Conservation (phyloP, 768 basidiomycete genomes). For the Tremella mesenterica region DNA sequence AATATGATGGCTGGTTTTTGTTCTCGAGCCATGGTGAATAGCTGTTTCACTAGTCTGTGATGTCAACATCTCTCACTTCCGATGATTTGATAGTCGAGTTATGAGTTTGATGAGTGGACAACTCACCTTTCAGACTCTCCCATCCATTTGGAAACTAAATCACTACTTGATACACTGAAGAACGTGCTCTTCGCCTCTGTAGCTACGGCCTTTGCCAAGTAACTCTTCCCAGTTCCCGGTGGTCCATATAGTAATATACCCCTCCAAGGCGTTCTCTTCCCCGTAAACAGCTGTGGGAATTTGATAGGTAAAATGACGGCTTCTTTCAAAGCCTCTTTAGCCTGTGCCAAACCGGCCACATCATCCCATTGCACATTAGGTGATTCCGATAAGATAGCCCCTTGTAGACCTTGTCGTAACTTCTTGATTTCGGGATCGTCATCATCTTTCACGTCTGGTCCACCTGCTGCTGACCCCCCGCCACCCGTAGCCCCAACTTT, state of each 20-base stretch:
- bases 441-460: constrained; percentile 52
- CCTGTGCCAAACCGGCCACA: constrained; percentile 88
- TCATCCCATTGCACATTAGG: constrained; percentile 98
- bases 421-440: constrained; percentile 92
- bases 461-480: constrained; percentile 42
- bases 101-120: background rate
- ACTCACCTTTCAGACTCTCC: constrained; percentile 90
- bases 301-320: constrained; percentile 99
- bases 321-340: constrained; percentile 93
- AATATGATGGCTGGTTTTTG: constrained; percentile 97
- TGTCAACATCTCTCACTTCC: constrained; percentile 3
- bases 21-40: constrained; percentile 93
- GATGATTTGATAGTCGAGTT: background rate
- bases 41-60: constrained; percentile 78
- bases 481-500: constrained; percentile 52
- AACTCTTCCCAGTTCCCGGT: constrained; percentile 95
- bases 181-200: constrained; percentile 99
- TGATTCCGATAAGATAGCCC: constrained; percentile 82
- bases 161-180: constrained; percentile 89
- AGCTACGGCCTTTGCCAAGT: constrained; percentile 94
- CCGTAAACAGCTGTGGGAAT: constrained; percentile 96
- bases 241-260: constrained; percentile 96
- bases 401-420: constrained; percentile 76
- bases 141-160: constrained; percentile 98
- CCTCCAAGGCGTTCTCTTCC: constrained; percentile 93